Percentiles rank a stretch among this genome's conserved stretches.
These are phyloP conservation scores for Taxillus chinensis DNA, from an alignment of 164 flowering plant genomes.

Conservation along the genomic window DNA sequence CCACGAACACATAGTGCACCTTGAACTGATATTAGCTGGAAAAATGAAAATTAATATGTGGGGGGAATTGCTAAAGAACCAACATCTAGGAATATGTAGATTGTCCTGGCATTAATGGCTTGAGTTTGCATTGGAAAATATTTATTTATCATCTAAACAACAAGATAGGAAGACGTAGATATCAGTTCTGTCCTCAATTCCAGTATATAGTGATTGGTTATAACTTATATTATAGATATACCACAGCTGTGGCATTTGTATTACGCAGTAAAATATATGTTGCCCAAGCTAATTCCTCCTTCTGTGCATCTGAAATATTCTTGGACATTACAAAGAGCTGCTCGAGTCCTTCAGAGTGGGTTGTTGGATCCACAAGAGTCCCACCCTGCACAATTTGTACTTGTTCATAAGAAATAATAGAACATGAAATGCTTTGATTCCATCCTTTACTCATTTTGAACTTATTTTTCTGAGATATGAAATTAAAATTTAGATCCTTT, in stretches of 20 bases:
- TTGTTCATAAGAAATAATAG: neutral
- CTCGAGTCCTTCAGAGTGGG: constrained; percentile 48
- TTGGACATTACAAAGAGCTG: constrained; percentile 75
- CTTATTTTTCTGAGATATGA: too few species aligned
- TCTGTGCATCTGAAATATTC: constrained; percentile 29
- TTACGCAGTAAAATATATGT: constrained; percentile 70
- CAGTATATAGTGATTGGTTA: neutral
- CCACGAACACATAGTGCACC: constrained; percentile 73
- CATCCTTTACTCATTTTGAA: too few species aligned
- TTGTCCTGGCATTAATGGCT: too few species aligned
- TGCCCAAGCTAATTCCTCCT: constrained; percentile 89
- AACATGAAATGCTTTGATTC: neutral
- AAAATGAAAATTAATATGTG: neutral
- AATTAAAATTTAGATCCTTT: too few species aligned
- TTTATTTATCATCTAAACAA: neutral
- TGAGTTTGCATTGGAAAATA: neutral
- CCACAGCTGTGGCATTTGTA: constrained; percentile 72
- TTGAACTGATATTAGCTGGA: constrained; percentile 22
- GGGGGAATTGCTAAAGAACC: too few species aligned
- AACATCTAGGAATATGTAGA: too few species aligned
- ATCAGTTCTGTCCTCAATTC: neutral
- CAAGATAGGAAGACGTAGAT: too few species aligned
- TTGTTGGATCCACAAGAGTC: constrained; percentile 26
- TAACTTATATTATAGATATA: constrained; percentile 11
- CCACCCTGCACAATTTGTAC: constrained; percentile 48